A percentile compares a stretch with the other conserved stretches of the same genome.
Evolutionary conservation across 202 grass and related monocot species (phyloP).

Genomic region (Dendrocalamus latiflorus): DNA sequence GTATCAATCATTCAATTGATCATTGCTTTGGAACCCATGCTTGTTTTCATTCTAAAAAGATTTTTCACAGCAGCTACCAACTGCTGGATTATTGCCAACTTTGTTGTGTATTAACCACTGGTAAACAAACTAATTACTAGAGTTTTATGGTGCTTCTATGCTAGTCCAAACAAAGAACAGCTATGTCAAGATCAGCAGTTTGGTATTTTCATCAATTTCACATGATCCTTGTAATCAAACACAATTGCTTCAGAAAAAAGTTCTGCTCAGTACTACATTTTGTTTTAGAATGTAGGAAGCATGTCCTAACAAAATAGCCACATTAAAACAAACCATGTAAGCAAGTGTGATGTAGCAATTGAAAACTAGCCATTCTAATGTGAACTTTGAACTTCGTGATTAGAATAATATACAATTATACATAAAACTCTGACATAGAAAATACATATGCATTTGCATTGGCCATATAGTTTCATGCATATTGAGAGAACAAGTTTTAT

Average conservation of each 20-base stretch:
- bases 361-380: not conserved
- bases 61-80: not conserved
- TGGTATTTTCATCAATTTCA: too few relatives aligned
- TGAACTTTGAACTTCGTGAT: not conserved
- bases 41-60: not conserved
- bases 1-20: constrained; percentile 1
- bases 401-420: not conserved
- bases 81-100: not conserved
- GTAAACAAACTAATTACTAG: not conserved
- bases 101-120: not conserved
- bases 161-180: constrained; percentile 2
- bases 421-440: not conserved
- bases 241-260: not conserved
- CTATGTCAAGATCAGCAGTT: too few relatives aligned
- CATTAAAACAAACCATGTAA: not conserved
- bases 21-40: not conserved
- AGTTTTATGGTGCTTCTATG: not conserved
- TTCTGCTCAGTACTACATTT: not conserved
- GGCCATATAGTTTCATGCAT: not conserved
- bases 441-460: not conserved
- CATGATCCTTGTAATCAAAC: not conserved
- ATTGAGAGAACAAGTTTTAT: not conserved
- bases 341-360: not conserved
- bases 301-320: not conserved
- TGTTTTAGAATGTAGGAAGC: not conserved